Base-by-base conservation (phyloP, 352 stramenopile species). In the Pythium monospermum region DNA sequence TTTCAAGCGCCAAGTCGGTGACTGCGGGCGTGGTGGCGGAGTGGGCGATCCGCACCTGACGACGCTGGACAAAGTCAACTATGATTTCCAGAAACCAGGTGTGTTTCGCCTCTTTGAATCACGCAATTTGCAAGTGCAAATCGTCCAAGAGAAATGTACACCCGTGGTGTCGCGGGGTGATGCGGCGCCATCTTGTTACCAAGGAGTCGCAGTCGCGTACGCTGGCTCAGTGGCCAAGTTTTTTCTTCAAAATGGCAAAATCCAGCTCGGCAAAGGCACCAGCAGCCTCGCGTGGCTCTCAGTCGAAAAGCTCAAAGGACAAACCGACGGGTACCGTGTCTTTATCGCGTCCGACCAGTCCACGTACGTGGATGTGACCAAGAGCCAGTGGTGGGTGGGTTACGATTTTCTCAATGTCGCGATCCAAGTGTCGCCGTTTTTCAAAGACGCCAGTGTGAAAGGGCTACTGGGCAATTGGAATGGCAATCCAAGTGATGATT, bases 71-170 rank as follows among this genome's bases (percentile, higher is more conserved):
- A 25, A 46, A 18, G 57, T 68, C 12, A 48, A 33, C 21, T 73
- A 68, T 48, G 61, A 69, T 30, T 69, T 69, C 43, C 55, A 68
- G 25, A 57, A 50, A 16, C 49, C 65, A 1, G 65, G 65, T 7
- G 57, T 68, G 11, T 73, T 68, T 27, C 47, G 53, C 1, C 47
- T 67, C 30, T 64, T 69, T 19, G 43, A 73, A 44, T 70, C 56
- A 13, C 32, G 41, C 21, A 64, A 65, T 31, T 41, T 69, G 10
- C 40, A 47, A 4, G 53, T 73, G 5, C 65, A 73, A 22, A 41
- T 63, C 30, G 69, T 69, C 37, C 59, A 69, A 48, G 59, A 72
- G 43, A 69, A 69, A 39, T 72, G 64, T 50, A 54, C 40, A n/a
- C 62, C 53, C 6, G 44, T 51, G 22, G 36, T 37, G 0, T 47